phyloP scores from a whole-genome alignment of 1,284 basidiomycete genomes.

The Ganoderma leucocontextum region DNA sequence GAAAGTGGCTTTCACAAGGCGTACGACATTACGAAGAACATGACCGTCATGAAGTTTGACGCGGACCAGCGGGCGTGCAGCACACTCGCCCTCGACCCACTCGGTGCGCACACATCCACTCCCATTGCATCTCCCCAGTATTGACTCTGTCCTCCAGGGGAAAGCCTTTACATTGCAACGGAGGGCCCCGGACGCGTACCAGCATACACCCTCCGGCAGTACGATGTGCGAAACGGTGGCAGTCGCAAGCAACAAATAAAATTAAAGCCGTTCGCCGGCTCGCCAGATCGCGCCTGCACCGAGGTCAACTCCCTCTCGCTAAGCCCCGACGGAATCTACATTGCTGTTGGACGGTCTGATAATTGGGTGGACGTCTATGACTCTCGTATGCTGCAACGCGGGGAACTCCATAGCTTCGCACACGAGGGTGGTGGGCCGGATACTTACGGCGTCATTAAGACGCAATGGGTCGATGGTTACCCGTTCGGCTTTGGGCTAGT shows the following conservation, averaged over 20 bases:
- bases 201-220: conserved; percentile 56
- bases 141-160: conserved; percentile 22
- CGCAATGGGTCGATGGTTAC: conserved; percentile 62
- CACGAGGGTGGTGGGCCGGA: conserved; percentile 46
- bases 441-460: conserved; percentile 60
- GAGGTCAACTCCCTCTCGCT: conserved; percentile 61
- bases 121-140: background rate
- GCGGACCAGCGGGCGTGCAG: conserved; percentile 42
- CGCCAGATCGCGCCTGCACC: conserved; percentile 29
- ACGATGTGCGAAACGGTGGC: conserved; percentile 53
- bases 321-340: conserved; percentile 67
- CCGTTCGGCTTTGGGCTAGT: conserved; percentile 56
- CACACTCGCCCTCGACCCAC: conserved; percentile 46
- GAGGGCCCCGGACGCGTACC: conserved; percentile 36
- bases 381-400: conserved; percentile 56
- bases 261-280: conserved; percentile 45
- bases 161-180: conserved; percentile 50
- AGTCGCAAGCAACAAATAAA: conserved; percentile 37
- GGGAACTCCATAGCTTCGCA: conserved; percentile 54
- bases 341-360: conserved; percentile 68
- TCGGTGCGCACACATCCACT: conserved; percentile 15
- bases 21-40: conserved; percentile 51
- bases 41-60: conserved; percentile 48
- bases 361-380: conserved; percentile 71
- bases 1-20: conserved; percentile 57